These are phyloP conservation scores for Fusarium vanettenii DNA, from an alignment of 2,329 filamentous ascomycete genomes.

Conservation along the genomic window DNA sequence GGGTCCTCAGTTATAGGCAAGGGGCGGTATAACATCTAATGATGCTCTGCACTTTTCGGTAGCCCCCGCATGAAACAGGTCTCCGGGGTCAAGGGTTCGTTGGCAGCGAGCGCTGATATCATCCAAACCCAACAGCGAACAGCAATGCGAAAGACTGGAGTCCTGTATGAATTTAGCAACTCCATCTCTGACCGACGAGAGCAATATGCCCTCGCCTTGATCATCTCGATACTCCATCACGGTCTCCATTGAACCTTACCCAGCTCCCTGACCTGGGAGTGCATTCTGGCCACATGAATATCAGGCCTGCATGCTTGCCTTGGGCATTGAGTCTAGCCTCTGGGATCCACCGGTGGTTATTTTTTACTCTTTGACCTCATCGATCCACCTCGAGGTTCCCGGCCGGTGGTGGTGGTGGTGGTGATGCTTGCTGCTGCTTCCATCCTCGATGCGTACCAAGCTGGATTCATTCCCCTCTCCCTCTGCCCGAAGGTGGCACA, in stretches of 20 bases:
- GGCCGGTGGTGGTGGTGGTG: not conserved
- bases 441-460: not conserved
- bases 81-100: constrained; percentile 25
- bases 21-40: constrained; percentile 13
- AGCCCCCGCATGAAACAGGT: constrained; percentile 34
- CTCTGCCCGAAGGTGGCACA: constrained; percentile 22
- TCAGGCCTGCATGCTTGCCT: not conserved
- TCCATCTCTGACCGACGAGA: not conserved
- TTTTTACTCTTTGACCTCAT: not conserved
- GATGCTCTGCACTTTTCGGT: constrained; percentile 11
- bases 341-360: not conserved
- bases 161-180: not conserved
- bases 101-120: constrained; percentile 3
- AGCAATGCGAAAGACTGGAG: constrained; percentile 12
- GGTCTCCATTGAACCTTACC: not conserved
- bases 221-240: not conserved
- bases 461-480: not conserved
- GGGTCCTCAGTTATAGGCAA: constrained; percentile 21
- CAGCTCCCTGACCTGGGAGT: not conserved
- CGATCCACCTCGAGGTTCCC: not conserved
- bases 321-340: constrained; percentile 7
- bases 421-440: constrained; percentile 1
- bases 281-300: not conserved
- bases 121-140: constrained; percentile 23
- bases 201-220: not conserved